Percentiles rank a stretch among this genome's conserved stretches.
These are phyloP conservation scores for Xylaria sp. DNA, from an alignment of 2,329 filamentous ascomycete species.

Conservation along the genomic window DNA sequence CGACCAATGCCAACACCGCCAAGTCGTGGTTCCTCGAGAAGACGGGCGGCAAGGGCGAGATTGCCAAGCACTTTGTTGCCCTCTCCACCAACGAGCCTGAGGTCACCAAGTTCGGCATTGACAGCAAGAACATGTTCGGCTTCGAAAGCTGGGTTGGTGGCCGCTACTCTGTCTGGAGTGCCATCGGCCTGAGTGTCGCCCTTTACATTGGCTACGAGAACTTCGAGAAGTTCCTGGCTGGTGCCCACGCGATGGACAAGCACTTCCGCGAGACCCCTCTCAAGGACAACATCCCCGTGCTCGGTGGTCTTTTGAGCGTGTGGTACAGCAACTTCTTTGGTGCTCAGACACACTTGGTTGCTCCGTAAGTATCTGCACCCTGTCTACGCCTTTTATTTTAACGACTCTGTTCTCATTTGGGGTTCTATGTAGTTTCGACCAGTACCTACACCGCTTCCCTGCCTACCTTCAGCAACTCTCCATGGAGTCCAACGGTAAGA, in stretches of 20 bases:
- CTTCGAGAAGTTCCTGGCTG: slow-evolving; percentile 92
- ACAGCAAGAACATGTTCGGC: slow-evolving; percentile 99
- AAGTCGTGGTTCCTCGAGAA: slow-evolving; percentile 95
- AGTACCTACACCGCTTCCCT: slow-evolving; percentile 98
- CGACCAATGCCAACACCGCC: slow-evolving; percentile 93
- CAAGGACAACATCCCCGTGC: slow-evolving; percentile 88
- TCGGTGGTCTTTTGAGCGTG: slow-evolving; percentile 89
- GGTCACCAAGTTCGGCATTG: slow-evolving; percentile 98
- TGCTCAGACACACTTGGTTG: slow-evolving; percentile 93
- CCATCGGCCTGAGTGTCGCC: slow-evolving; percentile 90
- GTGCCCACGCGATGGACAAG: slow-evolving; percentile 96
- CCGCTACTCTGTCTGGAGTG: slow-evolving; percentile 97
- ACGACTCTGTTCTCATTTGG: background rate
- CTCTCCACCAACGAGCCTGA: slow-evolving; percentile 93
- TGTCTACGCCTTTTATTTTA: background rate
- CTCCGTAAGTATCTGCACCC: slow-evolving; percentile 60
- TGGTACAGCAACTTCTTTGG: slow-evolving; percentile 99
- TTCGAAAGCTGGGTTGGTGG: slow-evolving; percentile 99
- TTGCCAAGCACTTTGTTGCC: slow-evolving; percentile 98
- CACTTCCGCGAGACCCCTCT: slow-evolving; percentile 91
- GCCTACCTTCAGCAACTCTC: slow-evolving; percentile 98
- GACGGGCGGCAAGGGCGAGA: slow-evolving; percentile 69
- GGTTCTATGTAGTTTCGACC: slow-evolving; percentile 66
- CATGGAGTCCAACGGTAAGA: slow-evolving; percentile 99
- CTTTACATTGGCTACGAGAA: slow-evolving; percentile 96